A percentile compares a stretch with the other conserved stretches of the same genome.
Conservation (phyloP, 1,284 basidiomycete species). For the Apiotrichum brassicae region DNA sequence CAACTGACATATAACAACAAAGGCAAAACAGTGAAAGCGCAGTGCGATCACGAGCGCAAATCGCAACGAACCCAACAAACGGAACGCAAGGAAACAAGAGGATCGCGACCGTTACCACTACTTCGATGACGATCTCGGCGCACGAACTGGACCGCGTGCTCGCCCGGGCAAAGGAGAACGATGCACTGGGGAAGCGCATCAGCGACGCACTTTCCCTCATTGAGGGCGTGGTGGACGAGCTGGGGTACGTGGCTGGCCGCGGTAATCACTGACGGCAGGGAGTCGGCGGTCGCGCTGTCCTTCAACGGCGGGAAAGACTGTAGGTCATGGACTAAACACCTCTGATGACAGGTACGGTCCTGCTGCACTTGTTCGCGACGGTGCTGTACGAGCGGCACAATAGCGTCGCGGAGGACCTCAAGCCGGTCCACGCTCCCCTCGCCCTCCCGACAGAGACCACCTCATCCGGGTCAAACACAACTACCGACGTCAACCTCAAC, state of each 20-base stretch:
- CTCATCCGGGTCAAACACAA: neutral
- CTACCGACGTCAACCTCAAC: neutral
- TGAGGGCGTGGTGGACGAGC: constrained; percentile 62
- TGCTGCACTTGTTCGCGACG: constrained; percentile 81
- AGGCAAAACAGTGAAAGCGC: too few relatives aligned
- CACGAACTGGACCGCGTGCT: constrained; percentile 28
- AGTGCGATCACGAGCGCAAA: too few relatives aligned
- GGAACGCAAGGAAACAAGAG: too few relatives aligned
- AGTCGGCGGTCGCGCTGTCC: constrained; percentile 69
- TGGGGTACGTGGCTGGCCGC: constrained; percentile 72
- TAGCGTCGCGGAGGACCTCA: neutral
- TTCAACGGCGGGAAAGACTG: constrained; percentile 99
- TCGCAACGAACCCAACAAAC: too few relatives aligned
- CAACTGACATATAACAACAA: too few relatives aligned
- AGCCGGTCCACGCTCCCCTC: neutral
- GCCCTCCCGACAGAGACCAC: neutral
- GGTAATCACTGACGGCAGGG: constrained; percentile 49
- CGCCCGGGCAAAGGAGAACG: constrained; percentile 22
- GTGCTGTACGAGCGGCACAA: constrained; percentile 50
- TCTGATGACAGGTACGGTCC: constrained; percentile 71
- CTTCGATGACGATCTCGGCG: constrained; percentile 9
- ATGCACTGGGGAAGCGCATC: constrained; percentile 53
- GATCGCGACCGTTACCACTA: too few relatives aligned
- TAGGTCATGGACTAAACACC: constrained; percentile 47
- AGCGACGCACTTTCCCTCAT: constrained; percentile 72